Conservation (phyloP, 2,329 filamentous ascomycete genomes). For the Exophiala aquamarina region DNA sequence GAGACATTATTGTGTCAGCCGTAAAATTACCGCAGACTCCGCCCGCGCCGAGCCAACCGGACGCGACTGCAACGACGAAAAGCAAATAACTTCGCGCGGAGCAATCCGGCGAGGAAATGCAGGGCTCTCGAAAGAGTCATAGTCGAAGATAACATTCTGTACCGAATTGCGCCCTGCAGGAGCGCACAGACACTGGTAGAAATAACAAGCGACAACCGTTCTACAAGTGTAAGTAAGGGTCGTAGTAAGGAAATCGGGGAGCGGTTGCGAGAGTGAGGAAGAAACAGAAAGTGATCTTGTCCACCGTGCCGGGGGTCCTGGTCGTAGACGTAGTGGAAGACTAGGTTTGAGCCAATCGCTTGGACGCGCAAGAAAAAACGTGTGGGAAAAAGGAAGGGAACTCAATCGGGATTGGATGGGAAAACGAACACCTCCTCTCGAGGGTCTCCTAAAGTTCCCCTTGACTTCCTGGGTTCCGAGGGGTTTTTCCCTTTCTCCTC, state of each 20-base stretch:
- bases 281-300: too few species aligned
- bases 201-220: slow-evolving; percentile 13
- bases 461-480: too few species aligned
- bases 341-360: slow-evolving; percentile 17
- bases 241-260: background rate
- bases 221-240: background rate
- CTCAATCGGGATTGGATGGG: slow-evolving; percentile 17
- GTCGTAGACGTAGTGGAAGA: background rate
- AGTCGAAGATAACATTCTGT: background rate
- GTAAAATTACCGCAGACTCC: slow-evolving; percentile 27
- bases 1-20: slow-evolving; percentile 26
- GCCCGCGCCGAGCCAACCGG: slow-evolving; percentile 26
- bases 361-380: slow-evolving; percentile 15
- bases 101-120: slow-evolving; percentile 13
- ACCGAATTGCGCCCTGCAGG: too few species aligned
- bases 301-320: background rate
- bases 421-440: background rate
- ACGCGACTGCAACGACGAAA: slow-evolving; percentile 5
- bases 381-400: slow-evolving; percentile 8
- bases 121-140: slow-evolving; percentile 7
- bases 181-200: slow-evolving; percentile 8
- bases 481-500: background rate
- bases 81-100: slow-evolving; percentile 12
- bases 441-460: background rate
- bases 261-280: background rate